Evolutionary conservation across 148 eudicot species (phyloP).

Genomic region (Spergularia marina): DNA sequence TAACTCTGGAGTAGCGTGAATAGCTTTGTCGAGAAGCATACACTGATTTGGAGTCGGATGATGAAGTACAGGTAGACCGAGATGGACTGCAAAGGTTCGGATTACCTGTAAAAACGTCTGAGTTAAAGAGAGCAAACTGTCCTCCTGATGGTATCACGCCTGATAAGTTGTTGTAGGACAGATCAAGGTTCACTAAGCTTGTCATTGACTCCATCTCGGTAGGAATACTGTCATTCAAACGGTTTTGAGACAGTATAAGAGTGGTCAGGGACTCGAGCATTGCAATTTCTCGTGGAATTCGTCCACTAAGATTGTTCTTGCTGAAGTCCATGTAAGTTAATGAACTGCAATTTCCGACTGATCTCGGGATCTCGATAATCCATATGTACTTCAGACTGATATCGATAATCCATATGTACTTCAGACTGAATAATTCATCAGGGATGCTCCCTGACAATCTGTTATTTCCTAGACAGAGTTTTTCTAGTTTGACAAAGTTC

Average conservation of each 20-base stretch:
- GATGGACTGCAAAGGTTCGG: conserved; percentile 38
- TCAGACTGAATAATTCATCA: conserved; percentile 21
- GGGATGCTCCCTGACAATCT: conserved; percentile 24
- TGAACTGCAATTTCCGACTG: conserved; percentile 26
- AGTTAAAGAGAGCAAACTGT: conserved; percentile 30
- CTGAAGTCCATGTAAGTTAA: conserved; percentile 44
- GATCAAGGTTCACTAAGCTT: conserved; percentile 45
- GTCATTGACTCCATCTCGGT: conserved; percentile 35
- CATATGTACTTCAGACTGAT: no score
- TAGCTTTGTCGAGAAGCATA: not conserved
- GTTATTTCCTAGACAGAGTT: conserved; percentile 30
- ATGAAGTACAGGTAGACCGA: not conserved
- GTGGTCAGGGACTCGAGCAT: conserved; percentile 28
- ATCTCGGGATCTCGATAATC: conserved; percentile 12
- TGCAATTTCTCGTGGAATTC: conserved; percentile 34
- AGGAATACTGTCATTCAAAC: conserved; percentile 41
- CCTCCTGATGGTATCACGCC: conserved; percentile 36
- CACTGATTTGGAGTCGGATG: not conserved
- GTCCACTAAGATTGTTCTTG: conserved; percentile 34
- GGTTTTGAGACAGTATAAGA: conserved; percentile 44
- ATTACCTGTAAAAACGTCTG: conserved; percentile 33
- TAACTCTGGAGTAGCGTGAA: not conserved
- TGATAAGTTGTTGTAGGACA: conserved; percentile 46
- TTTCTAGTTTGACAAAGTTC: conserved; percentile 26
- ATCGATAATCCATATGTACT: no score